Conservation (phyloP, 2,329 filamentous ascomycete species). For the Zymoseptoria tritici region DNA sequence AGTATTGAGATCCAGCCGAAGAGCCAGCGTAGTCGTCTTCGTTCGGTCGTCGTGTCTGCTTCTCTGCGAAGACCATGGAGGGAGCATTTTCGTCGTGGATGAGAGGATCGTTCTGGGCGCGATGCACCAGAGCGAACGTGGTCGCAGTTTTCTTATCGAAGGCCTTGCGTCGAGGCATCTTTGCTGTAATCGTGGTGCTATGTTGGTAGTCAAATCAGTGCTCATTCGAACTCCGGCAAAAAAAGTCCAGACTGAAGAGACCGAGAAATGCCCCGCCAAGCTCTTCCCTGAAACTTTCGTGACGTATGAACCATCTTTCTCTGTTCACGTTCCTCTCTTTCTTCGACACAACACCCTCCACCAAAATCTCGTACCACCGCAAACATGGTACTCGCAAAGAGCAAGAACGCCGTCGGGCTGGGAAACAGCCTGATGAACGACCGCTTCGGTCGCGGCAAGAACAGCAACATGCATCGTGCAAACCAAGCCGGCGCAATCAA, state of each 20-base stretch:
- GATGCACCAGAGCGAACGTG: conserved; percentile 90
- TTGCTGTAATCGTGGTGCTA: conserved; percentile 26
- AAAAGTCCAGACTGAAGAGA: background rate
- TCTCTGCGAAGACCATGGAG: conserved; percentile 73
- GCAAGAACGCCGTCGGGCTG: conserved; percentile 88
- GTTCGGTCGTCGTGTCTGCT: conserved; percentile 12
- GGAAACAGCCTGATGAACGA: conserved; percentile 99
- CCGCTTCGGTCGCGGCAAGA: conserved; percentile 90
- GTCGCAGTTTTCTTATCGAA: conserved; percentile 88
- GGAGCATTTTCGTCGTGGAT: conserved; percentile 88
- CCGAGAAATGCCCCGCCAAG: background rate
- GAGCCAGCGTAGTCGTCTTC: conserved; percentile 24
- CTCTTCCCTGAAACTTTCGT: background rate
- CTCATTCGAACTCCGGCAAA: background rate
- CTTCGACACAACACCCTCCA: conserved; percentile 1
- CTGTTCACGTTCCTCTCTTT: background rate
- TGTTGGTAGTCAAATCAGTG: background rate
- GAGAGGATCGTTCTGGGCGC: conserved; percentile 92
- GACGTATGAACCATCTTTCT: background rate
- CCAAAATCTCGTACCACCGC: conserved; percentile 22
- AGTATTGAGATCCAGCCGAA: conserved; percentile 30
- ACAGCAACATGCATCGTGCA: conserved; percentile 68
- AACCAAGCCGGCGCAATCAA: conserved; percentile 59
- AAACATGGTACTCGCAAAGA: conserved; percentile 73
- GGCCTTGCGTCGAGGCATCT: conserved; percentile 68